A percentile compares a stretch with the other conserved stretches of the same genome.
Conservation (phyloP, 306 rosid genomes). For the Vicia faba region DNA sequence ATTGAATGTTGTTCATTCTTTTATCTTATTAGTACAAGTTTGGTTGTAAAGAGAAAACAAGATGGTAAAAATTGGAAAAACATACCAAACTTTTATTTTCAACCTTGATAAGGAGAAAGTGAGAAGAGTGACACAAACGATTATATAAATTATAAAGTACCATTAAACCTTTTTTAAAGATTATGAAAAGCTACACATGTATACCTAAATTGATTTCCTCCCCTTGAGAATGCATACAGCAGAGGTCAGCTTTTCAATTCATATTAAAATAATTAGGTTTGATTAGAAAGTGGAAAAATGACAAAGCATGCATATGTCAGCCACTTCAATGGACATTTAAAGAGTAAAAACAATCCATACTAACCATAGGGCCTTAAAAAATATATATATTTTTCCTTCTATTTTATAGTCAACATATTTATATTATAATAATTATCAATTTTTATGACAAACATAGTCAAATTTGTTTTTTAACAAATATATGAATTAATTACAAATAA, state of each 20-base stretch:
- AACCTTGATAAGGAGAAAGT: background rate
- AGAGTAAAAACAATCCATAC: background rate
- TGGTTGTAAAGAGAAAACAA: conserved; percentile 1
- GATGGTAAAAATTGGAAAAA: background rate
- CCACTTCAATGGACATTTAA: conserved; percentile 25
- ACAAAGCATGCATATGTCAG: conserved; percentile 46
- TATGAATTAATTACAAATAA: no score
- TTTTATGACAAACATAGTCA: no score
- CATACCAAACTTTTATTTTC: background rate
- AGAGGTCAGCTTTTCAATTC: conserved; percentile 36
- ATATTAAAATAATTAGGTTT: conserved; percentile 11
- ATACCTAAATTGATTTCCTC: conserved; percentile 1
- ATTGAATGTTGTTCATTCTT: background rate
- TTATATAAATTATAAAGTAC: background rate
- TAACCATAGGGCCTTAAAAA: background rate
- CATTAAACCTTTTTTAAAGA: background rate
- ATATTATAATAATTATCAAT: no score
- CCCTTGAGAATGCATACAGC: conserved; percentile 30
- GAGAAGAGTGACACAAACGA: background rate
- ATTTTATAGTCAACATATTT: no score
- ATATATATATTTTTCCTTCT: no score
- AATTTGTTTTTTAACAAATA: no score
- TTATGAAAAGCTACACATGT: conserved; percentile 6
- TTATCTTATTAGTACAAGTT: background rate
- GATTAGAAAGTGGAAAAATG: conserved; percentile 47